Conservation (phyloP, 805 yeast species). For the Tetrapisispora phaffii region DNA sequence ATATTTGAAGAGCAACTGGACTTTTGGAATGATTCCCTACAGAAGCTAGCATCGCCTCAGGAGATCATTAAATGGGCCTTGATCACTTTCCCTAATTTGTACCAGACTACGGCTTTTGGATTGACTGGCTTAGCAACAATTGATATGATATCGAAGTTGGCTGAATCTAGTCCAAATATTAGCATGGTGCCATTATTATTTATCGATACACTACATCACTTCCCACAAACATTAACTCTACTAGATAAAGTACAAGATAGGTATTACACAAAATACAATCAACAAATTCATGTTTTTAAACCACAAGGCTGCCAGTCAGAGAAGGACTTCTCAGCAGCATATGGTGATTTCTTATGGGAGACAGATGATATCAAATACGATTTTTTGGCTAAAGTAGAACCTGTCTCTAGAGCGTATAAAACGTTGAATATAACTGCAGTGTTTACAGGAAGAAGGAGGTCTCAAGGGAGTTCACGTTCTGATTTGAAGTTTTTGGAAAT, state of each 20-base stretch:
- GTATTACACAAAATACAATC: conserved; percentile 33
- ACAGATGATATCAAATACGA: conserved; percentile 73
- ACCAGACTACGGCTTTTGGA: conserved; percentile 92
- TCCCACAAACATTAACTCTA: conserved; percentile 82
- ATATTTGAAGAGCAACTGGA: conserved; percentile 47
- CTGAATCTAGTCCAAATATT: conserved; percentile 10
- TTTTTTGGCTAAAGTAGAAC: conserved; percentile 84
- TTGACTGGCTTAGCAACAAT: conserved; percentile 82
- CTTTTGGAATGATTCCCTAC: conserved; percentile 55
- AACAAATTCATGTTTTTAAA: conserved; percentile 50
- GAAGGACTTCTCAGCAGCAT: conserved; percentile 49
- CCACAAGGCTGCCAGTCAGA: conserved; percentile 53
- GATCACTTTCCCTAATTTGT: conserved; percentile 71
- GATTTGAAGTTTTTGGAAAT: conserved; percentile 65
- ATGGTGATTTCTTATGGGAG: conserved; percentile 81
- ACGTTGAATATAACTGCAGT: conserved; percentile 72
- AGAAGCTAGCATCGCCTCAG: conserved; percentile 44
- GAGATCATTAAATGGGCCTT: conserved; percentile 77
- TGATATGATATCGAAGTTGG: conserved; percentile 62
- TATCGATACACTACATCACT: conserved; percentile 84
- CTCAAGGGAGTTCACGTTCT: conserved; percentile 82
- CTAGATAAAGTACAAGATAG: conserved; percentile 46
- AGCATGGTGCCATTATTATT: conserved; percentile 58
- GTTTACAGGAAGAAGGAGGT: conserved; percentile 80
- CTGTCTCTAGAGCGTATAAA: conserved; percentile 73